Percentiles rank a stretch among this genome's conserved stretches.
These are phyloP conservation scores for Calonectria pseudoturangicola DNA, from an alignment of 2,329 filamentous ascomycete genomes.

Conservation along the genomic window DNA sequence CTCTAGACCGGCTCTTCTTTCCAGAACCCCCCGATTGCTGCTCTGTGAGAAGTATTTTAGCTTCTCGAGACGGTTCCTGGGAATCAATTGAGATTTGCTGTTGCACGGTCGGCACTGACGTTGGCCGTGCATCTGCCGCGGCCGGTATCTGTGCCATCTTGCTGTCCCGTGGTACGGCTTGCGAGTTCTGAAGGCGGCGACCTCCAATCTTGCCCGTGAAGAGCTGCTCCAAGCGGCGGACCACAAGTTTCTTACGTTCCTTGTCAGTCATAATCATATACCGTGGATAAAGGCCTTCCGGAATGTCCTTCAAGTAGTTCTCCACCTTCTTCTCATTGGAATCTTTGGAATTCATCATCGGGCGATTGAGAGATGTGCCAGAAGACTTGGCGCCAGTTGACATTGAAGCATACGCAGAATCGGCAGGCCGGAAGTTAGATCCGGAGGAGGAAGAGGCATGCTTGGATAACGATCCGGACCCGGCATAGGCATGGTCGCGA, in stretches of 20 bases:
- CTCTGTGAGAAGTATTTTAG: slow-evolving; percentile 65
- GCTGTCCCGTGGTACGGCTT: slow-evolving; percentile 40
- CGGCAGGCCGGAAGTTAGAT: slow-evolving; percentile 72
- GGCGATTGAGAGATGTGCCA: slow-evolving; percentile 62
- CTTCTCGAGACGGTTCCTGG: slow-evolving; percentile 66
- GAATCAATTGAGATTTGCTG: slow-evolving; percentile 61
- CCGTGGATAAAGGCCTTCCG: slow-evolving; percentile 79
- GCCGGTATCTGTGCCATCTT: slow-evolving; percentile 40
- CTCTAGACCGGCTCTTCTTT: slow-evolving; percentile 65
- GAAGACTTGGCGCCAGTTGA: slow-evolving; percentile 70
- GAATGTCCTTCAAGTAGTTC: slow-evolving; percentile 83
- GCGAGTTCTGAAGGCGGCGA: slow-evolving; percentile 59
- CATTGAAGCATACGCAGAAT: slow-evolving; percentile 83
- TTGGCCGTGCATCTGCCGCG: slow-evolving; percentile 54
- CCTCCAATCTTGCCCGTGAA: slow-evolving; percentile 82
- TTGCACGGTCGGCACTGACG: slow-evolving; percentile 44
- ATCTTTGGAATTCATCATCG: slow-evolving; percentile 58
- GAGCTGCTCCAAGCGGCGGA: slow-evolving; percentile 84
- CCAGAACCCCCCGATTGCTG: slow-evolving; percentile 53
- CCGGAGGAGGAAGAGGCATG: slow-evolving; percentile 72
- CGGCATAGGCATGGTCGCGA: slow-evolving; percentile 63
- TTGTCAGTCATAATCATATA: slow-evolving; percentile 80
- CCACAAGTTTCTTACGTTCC: slow-evolving; percentile 85
- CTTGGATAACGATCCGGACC: slow-evolving; percentile 67
- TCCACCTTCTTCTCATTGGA: slow-evolving; percentile 77